Percentiles rank a stretch among this genome's conserved stretches.
Evolutionary conservation across 257 asterid genomes (phyloP).

Genomic region (Schizonepeta tenuifolia): DNA sequence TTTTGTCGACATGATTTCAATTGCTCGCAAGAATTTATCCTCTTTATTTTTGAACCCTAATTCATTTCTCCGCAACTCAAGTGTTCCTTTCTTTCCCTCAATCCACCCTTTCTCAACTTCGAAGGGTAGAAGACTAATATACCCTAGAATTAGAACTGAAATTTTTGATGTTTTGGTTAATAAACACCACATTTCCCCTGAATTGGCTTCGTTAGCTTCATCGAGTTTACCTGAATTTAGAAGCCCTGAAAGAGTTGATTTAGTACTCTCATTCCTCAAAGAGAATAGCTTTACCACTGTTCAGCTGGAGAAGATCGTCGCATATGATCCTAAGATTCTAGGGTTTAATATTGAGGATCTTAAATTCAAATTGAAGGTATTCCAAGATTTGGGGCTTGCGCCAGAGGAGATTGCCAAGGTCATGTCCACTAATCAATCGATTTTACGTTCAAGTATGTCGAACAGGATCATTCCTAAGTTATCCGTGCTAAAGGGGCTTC

Average conservation of each 20-base stretch:
- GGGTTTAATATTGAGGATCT: neutral
- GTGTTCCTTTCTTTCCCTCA: neutral
- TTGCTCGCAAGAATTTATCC: neutral
- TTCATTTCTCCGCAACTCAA: neutral
- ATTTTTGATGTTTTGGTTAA: neutral
- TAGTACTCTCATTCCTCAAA: constrained; percentile 7
- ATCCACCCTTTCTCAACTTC: constrained; percentile 25
- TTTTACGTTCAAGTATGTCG: constrained; percentile 27
- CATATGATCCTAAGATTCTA: neutral
- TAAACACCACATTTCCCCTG: constrained; percentile 31
- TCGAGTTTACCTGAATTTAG: neutral
- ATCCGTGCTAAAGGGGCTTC: neutral
- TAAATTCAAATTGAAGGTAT: neutral
- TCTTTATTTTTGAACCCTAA: neutral
- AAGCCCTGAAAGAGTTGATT: constrained; percentile 3
- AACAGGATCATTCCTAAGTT: constrained; percentile 32
- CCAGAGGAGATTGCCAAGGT: neutral
- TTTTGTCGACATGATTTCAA: neutral
- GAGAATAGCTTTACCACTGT: neutral
- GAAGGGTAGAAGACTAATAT: neutral
- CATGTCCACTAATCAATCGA: neutral
- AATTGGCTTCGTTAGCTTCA: constrained; percentile 30
- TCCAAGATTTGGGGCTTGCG: constrained; percentile 2
- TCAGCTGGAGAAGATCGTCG: constrained; percentile 1
- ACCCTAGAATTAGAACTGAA: neutral